A percentile compares a stretch with the other conserved stretches of the same genome.
These are phyloP conservation scores for Sarocladium kiliense DNA, from an alignment of 2,329 filamentous ascomycete genomes.

Conservation along the genomic window DNA sequence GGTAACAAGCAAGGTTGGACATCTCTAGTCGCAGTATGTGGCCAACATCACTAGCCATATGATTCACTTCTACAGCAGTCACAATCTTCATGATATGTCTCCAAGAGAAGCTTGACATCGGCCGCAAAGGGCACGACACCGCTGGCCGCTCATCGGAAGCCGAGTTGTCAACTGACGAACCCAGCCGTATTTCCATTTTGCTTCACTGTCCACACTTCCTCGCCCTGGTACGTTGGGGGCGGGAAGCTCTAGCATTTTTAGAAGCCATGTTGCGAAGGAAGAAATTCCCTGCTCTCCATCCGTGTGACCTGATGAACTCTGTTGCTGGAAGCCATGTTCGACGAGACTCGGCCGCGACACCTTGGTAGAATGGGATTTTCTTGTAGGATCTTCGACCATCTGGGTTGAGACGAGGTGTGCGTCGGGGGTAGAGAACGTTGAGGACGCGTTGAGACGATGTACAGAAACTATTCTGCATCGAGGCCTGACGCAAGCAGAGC, in stretches of 20 bases:
- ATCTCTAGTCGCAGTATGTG: too few relatives aligned
- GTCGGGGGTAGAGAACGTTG: neutral
- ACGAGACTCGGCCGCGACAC: too few relatives aligned
- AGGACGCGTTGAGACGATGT: neutral
- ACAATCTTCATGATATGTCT: constrained; percentile 18
- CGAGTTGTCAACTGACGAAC: neutral
- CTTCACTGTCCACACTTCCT: constrained; percentile 67
- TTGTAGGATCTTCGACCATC: too few relatives aligned
- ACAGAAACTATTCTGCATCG: constrained; percentile 4
- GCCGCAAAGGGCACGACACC: constrained; percentile 20
- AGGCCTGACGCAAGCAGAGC: neutral
- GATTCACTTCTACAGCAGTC: neutral
- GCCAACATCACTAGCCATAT: neutral
- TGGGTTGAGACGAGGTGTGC: neutral
- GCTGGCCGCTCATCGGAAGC: constrained; percentile 17
- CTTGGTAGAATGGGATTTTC: too few relatives aligned
- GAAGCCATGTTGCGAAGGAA: constrained; percentile 38
- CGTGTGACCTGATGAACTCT: too few relatives aligned
- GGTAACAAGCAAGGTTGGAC: too few relatives aligned
- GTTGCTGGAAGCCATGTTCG: too few relatives aligned
- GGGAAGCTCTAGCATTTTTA: constrained; percentile 63
- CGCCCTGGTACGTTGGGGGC: constrained; percentile 48
- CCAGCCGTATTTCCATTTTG: constrained; percentile 42
- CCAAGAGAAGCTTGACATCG: constrained; percentile 24
- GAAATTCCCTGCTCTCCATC: neutral